Evolutionary conservation across 2,329 filamentous ascomycete genomes (phyloP).

Genomic region (Dothistroma septosporum): DNA sequence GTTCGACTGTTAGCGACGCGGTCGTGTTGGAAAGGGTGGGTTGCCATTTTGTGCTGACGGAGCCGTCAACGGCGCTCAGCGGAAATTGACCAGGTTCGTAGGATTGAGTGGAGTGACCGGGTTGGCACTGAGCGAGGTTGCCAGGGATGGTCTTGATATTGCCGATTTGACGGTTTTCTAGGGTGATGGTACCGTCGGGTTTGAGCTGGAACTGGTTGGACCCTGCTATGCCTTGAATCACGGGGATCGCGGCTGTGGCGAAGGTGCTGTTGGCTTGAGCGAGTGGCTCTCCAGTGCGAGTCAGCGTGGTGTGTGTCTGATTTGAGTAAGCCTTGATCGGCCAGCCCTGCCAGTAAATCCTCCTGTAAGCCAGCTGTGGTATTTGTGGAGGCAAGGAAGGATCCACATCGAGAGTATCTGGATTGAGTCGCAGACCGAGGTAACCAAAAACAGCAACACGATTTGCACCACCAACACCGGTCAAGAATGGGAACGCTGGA

Average conservation of each 20-base stretch:
- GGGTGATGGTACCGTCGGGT: conserved; percentile 46
- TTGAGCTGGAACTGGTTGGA: conserved; percentile 38
- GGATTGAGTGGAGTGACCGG: conserved; percentile 41
- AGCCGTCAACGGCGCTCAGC: conserved; percentile 62
- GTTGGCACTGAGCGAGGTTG: conserved; percentile 63
- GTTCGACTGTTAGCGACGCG: conserved; percentile 55
- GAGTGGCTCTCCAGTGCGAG: conserved; percentile 48
- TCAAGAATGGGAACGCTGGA: conserved; percentile 67
- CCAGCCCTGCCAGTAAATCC: conserved; percentile 63
- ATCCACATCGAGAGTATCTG: conserved; percentile 59
- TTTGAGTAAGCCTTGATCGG: conserved; percentile 60
- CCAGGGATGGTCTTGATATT: conserved; percentile 51
- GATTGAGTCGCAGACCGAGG: conserved; percentile 58
- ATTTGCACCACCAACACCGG: conserved; percentile 65
- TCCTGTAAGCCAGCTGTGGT: conserved; percentile 56
- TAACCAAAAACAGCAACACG: conserved; percentile 66
- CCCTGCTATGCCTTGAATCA: conserved; percentile 46
- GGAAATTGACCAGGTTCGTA: conserved; percentile 66
- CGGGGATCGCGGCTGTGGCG: conserved; percentile 52
- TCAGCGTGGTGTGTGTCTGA: conserved; percentile 60
- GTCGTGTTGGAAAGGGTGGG: conserved; percentile 49
- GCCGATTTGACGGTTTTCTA: conserved; percentile 58
- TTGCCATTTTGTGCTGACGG: conserved; percentile 64
- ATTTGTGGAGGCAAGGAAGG: conserved; percentile 65
- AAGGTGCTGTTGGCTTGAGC: conserved; percentile 54